Base-by-base conservation (phyloP, 2,329 filamentous ascomycete genomes). In the Phialophora verrucosa region DNA sequence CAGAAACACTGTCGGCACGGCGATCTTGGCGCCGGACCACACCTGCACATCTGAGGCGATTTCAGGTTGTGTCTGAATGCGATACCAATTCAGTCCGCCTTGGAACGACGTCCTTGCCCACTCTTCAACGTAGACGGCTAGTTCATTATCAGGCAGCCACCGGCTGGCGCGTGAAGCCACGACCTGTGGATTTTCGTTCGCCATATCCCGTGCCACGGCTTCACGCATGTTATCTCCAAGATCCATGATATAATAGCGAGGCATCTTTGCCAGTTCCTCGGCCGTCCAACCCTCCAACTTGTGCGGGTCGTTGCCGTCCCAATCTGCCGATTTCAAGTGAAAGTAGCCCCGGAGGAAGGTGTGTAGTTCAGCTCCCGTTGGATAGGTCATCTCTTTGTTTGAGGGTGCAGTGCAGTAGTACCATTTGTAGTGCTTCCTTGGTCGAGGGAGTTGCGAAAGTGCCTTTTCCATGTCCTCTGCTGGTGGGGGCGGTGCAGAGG, bases 391-490 rank as follows among this genome's bases (percentile, higher is more conserved):
- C 27, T 80, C 78, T 0, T 61, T 35, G 65, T 75, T 76, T n/a
- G 78, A 76, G 5, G 72, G 64, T 1, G 70, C 68, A 2, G 77
- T 80, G 17, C 77, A 79, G 64, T 79, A 80, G 69, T 80, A 90
- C 84, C 84, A 88, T 75, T 89, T 89, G 79, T 91, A 91, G 74
- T 90, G 88, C 74, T 90, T 90, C 8, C 86, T 74, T 0, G 87
- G 86, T n/a, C 84, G 81, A 1, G 80, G 75, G 0, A 88, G 80
- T 49, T 79, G 78, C n/a, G 71, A 27, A 12, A 70, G 63, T n/a
- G 67, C 62, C 27, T 64, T 56, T 31, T 71, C 57, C 35, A 76
- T 71, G 42, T 73, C 73, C 29, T 17, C 65, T 56, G 61, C 70
- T 70, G 67, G 58, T 25, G 56, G 56, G 1, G 68, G 60, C 8